Percentiles rank a stretch among this genome's conserved stretches.
Conservation (phyloP, 495 filamentous ascomycete genomes). For the Astrothelium macrocarpum region DNA sequence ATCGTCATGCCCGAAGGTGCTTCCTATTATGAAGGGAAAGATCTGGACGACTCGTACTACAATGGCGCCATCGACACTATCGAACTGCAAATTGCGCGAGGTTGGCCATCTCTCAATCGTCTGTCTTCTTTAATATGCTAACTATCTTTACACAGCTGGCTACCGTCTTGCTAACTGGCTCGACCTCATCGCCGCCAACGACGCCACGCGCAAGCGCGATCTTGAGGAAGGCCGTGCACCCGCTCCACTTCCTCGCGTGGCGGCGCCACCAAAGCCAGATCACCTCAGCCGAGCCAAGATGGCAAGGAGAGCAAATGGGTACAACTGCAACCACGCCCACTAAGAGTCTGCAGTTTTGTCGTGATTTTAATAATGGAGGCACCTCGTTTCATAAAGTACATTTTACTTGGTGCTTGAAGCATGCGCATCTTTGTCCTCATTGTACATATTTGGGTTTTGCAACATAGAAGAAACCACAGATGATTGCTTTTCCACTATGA, state of each 20-base stretch:
- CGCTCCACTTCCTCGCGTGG: not conserved
- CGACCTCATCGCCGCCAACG: constrained; percentile 18
- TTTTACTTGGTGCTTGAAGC: no score
- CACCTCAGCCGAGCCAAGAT: not conserved
- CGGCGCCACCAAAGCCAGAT: not conserved
- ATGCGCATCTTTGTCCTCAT: no score
- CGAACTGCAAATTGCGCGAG: constrained; percentile 61
- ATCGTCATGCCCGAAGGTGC: constrained; percentile 49
- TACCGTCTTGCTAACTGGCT: constrained; percentile 28
- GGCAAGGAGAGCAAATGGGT: not conserved
- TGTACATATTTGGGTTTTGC: no score
- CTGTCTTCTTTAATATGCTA: not conserved
- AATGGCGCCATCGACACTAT: constrained; percentile 51
- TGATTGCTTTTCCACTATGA: no score
- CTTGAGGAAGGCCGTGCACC: not conserved
- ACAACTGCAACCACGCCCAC: not conserved
- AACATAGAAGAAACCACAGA: no score
- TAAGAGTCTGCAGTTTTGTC: not conserved
- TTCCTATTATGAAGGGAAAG: constrained; percentile 43
- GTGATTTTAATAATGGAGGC: no score
- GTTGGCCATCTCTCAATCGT: not conserved
- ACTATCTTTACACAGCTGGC: constrained; percentile 14
- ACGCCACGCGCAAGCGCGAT: constrained; percentile 8
- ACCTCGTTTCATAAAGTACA: no score
- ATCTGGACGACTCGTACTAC: constrained; percentile 55